Evolutionary conservation across 352 stramenopile species (phyloP).

Genomic region (Globisporangium uncinulatum): DNA sequence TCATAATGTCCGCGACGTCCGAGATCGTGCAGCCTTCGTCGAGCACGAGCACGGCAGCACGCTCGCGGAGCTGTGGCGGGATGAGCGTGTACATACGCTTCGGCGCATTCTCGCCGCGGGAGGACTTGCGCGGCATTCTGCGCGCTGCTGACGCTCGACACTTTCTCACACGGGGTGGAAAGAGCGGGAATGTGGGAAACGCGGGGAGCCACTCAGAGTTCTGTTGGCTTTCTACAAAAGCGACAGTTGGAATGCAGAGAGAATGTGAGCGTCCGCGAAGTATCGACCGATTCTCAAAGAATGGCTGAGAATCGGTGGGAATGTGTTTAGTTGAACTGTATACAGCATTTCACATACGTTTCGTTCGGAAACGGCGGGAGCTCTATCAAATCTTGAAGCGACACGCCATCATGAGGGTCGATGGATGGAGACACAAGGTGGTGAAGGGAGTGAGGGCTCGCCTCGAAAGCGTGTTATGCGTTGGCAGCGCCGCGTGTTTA

Average conservation of each 20-base stretch:
- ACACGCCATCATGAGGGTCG: too few relatives aligned
- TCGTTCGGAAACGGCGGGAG: too few relatives aligned
- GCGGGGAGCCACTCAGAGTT: background rate
- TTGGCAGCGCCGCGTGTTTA: too few relatives aligned
- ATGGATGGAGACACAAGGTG: too few relatives aligned
- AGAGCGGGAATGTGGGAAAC: background rate
- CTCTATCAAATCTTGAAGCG: too few relatives aligned
- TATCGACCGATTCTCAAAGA: too few relatives aligned
- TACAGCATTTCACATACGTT: too few relatives aligned
- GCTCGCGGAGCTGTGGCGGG: constrained; percentile 6
- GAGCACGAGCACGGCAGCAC: constrained; percentile 6
- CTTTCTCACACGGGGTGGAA: constrained; percentile 2
- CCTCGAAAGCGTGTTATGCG: too few relatives aligned
- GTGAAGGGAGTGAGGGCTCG: background rate
- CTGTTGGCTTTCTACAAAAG: background rate
- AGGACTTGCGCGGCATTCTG: constrained; percentile 9
- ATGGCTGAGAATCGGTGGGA: too few relatives aligned
- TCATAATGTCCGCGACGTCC: constrained; percentile 8
- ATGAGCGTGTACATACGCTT: constrained; percentile 10
- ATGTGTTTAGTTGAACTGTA: too few relatives aligned
- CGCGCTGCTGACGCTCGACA: background rate
- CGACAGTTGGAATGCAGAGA: too few relatives aligned
- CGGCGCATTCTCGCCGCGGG: constrained; percentile 1
- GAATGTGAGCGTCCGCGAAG: background rate
- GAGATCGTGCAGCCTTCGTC: constrained; percentile 8